These are phyloP conservation scores for Marasmius fiardii DNA, from an alignment of 1,284 basidiomycete genomes.

Conservation along the genomic window DNA sequence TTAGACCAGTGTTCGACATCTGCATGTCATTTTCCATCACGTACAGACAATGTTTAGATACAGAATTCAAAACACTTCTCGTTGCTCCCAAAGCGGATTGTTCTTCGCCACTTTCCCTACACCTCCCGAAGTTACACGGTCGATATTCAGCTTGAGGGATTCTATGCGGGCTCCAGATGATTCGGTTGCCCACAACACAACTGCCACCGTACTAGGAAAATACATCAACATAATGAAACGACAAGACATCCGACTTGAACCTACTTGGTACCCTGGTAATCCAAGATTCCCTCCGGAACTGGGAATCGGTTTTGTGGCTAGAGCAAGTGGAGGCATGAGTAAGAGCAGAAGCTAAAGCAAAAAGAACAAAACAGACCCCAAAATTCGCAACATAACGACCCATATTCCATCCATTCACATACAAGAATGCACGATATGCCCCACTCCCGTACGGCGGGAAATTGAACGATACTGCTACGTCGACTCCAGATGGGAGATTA, in stretches of 20 bases:
- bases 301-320: conserved; percentile 55
- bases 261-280: conserved; percentile 52
- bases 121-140: conserved; percentile 45
- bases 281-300: conserved; percentile 42
- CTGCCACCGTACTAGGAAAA: conserved; percentile 46
- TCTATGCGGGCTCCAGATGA: conserved; percentile 31
- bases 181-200: conserved; percentile 45
- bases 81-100: conserved; percentile 40
- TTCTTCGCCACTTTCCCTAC: conserved; percentile 40
- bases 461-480: conserved; percentile 47
- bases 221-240: not conserved
- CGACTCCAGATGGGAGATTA: conserved; percentile 38
- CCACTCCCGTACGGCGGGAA: conserved; percentile 36
- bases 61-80: conserved; percentile 11
- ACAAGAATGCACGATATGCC: conserved; percentile 52
- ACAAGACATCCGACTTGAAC: conserved; percentile 10
- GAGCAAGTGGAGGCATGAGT: conserved; percentile 19
- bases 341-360: not conserved
- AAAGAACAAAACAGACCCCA: conserved; percentile 31
- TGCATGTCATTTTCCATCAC: not conserved
- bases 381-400: conserved; percentile 53
- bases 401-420: conserved; percentile 65
- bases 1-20: too few species aligned
- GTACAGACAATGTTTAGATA: not conserved
- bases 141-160: conserved; percentile 38